Evolutionary conservation across 2,329 filamentous ascomycete genomes (phyloP).

Genomic region (Colletotrichum noveboracense): DNA sequence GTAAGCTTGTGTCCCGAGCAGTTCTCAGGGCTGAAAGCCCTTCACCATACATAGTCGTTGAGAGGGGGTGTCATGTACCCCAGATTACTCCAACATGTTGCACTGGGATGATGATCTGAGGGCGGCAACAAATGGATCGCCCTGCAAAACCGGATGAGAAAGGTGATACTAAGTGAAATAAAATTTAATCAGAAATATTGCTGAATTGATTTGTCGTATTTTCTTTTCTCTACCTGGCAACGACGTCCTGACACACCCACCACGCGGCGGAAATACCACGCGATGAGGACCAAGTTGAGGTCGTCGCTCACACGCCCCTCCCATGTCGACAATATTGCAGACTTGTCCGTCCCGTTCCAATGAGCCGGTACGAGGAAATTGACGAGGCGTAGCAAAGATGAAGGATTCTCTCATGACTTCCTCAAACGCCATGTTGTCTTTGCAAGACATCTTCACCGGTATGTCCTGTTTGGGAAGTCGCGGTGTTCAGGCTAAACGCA

Average conservation of each 20-base stretch:
- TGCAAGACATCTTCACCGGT: background rate
- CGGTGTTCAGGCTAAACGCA: slow-evolving; percentile 11
- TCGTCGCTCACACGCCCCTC: background rate
- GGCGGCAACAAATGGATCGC: background rate
- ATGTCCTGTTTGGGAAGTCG: background rate
- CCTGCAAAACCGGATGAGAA: background rate
- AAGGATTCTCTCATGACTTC: background rate
- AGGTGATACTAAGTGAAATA: background rate
- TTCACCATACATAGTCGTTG: background rate
- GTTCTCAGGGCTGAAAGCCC: background rate
- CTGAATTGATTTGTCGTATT: background rate
- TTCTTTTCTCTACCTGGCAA: background rate
- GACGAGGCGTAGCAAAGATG: background rate
- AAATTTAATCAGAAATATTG: background rate
- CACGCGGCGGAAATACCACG: background rate
- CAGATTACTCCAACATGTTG: background rate
- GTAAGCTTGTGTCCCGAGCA: background rate
- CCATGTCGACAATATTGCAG: background rate
- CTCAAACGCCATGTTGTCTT: background rate
- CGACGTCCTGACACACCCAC: background rate
- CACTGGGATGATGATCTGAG: background rate
- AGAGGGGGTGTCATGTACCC: background rate
- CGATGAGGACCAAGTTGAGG: background rate
- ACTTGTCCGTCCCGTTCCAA: background rate
- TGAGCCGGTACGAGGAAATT: background rate